A percentile compares a stretch with the other conserved stretches of the same genome.
These are phyloP conservation scores for Bipolaris gigantea DNA, from an alignment of 2,329 filamentous ascomycete species.

Conservation along the genomic window DNA sequence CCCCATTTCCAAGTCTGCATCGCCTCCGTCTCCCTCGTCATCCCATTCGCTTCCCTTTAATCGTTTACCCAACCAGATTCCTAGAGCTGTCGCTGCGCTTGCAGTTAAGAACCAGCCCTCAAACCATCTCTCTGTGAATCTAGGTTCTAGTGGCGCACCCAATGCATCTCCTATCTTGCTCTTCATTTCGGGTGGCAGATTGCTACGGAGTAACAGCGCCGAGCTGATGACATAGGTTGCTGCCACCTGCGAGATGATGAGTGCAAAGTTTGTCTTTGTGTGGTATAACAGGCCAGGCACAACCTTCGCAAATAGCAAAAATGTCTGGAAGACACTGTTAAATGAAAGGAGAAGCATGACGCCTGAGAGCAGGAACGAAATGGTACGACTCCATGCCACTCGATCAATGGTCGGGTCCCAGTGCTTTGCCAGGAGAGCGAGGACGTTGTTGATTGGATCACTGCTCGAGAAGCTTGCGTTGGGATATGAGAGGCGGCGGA, in stretches of 20 bases:
- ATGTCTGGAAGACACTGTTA: conserved; percentile 81
- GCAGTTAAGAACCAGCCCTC: conserved; percentile 81
- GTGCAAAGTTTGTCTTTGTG: conserved; percentile 74
- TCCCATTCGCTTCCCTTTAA: conserved; percentile 51
- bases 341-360: conserved; percentile 81
- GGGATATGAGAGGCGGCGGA: conserved; percentile 61
- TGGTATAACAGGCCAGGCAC: conserved; percentile 71
- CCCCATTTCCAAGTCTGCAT: conserved; percentile 69
- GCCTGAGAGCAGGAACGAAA: conserved; percentile 80
- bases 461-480: conserved; percentile 64
- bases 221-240: conserved; percentile 85
- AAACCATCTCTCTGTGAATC: conserved; percentile 81
- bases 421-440: conserved; percentile 78
- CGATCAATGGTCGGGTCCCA: conserved; percentile 84
- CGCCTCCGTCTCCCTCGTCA: conserved; percentile 41
- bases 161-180: conserved; percentile 76
- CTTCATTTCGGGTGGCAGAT: conserved; percentile 75
- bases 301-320: conserved; percentile 77
- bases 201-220: conserved; percentile 74
- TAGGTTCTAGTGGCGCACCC: conserved; percentile 71
- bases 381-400: conserved; percentile 79
- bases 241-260: conserved; percentile 77
- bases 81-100: conserved; percentile 66
- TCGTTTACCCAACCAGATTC: conserved; percentile 72
- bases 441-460: conserved; percentile 81